Conservation (phyloP, 768 basidiomycete species). For the Tylopilus cervinicoccineus region DNA sequence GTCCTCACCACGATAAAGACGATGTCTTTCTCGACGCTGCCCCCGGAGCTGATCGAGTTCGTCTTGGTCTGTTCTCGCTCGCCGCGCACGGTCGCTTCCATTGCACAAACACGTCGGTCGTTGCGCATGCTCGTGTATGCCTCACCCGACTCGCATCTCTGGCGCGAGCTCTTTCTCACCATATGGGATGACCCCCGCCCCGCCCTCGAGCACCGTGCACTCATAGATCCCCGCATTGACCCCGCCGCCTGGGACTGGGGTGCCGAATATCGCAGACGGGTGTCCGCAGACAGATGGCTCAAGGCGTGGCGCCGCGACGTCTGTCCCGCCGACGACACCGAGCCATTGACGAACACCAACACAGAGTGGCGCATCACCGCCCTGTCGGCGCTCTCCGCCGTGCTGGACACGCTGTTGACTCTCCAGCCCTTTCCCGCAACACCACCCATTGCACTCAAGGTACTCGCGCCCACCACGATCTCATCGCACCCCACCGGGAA, state of each 20-base stretch:
- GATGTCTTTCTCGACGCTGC: conserved; percentile 23
- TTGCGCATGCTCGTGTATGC: conserved; percentile 35
- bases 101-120: conserved; percentile 35
- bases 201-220: conserved; percentile 25
- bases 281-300: conserved; percentile 20
- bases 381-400: conserved; percentile 22
- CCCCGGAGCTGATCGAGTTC: conserved; percentile 40
- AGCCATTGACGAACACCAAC: neutral
- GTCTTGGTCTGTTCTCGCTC: conserved; percentile 28
- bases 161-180: conserved; percentile 46
- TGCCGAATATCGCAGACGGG: conserved; percentile 21
- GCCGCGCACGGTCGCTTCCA: conserved; percentile 33
- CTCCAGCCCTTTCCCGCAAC: conserved; percentile 27
- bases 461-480: conserved; percentile 10
- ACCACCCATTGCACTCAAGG: conserved; percentile 20
- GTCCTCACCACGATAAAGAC: neutral
- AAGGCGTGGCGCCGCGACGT: conserved; percentile 23
- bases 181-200: conserved; percentile 49
- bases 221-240: conserved; percentile 23
- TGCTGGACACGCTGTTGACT: conserved; percentile 35
- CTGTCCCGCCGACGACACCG: neutral
- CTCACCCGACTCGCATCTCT: conserved; percentile 36
- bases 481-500: conserved; percentile 10
- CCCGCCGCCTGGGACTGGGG: conserved; percentile 22
- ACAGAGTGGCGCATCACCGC: neutral